phyloP scores from a whole-genome alignment of 768 basidiomycete species.

The Flagelloscypha sp. region DNA sequence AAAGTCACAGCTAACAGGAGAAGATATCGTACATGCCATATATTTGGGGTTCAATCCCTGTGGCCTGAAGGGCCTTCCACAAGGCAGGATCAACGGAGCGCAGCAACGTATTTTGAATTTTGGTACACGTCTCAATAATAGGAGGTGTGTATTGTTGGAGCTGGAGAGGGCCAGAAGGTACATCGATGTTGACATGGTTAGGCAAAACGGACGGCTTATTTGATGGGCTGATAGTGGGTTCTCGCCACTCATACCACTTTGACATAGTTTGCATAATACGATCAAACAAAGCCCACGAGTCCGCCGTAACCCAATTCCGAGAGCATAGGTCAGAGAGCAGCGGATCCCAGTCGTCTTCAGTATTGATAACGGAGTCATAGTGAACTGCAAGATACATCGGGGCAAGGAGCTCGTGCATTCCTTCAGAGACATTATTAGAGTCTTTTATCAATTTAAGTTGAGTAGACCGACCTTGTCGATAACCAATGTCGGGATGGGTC shows the following conservation, averaged over 20 bases:
- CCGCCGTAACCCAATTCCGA: constrained; percentile 66
- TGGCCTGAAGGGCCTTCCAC: constrained; percentile 63
- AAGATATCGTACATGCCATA: constrained; percentile 75
- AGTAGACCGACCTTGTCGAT: constrained; percentile 58
- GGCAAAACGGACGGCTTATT: constrained; percentile 19
- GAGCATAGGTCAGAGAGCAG: constrained; percentile 56
- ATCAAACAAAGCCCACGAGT: constrained; percentile 79
- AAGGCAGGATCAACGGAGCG: constrained; percentile 74
- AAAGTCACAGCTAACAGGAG: constrained; percentile 1
- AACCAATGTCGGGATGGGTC: constrained; percentile 76
- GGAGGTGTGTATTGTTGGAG: constrained; percentile 69
- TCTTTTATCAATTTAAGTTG: neutral
- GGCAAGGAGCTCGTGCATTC: constrained; percentile 96
- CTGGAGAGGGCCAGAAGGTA: constrained; percentile 35
- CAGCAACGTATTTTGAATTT: constrained; percentile 67
- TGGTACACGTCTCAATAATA: constrained; percentile 76
- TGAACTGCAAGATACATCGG: constrained; percentile 78
- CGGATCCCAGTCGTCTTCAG: constrained; percentile 22
- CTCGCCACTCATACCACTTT: constrained; percentile 74
- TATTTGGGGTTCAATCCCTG: constrained; percentile 91
- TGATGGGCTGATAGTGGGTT: constrained; percentile 22
- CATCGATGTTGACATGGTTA: constrained; percentile 36
- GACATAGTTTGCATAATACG: constrained; percentile 71
- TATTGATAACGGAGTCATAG: constrained; percentile 60
- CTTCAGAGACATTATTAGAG: constrained; percentile 25